Base-by-base conservation (phyloP, 768 basidiomycete genomes). In the Kwoniella dendrophila region DNA sequence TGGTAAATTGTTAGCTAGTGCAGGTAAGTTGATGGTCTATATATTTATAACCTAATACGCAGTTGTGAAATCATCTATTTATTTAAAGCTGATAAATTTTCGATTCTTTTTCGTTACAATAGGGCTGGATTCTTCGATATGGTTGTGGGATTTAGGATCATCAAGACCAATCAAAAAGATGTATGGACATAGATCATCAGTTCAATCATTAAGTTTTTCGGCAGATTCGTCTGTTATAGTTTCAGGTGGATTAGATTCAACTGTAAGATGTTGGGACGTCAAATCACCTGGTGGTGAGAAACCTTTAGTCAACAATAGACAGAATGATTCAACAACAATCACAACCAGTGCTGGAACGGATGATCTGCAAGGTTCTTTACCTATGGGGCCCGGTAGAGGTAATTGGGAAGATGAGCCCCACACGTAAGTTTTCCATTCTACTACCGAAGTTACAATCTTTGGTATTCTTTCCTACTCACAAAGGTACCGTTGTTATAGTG, bases 211-310 rank as follows among this genome's bases (percentile, higher is more conserved):
- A 24, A 84, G 90, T 0, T 99, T 97, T 79, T 92, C 90, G 62
- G 89, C 88, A 26, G 96, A 97, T 78, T 93, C 92, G 0, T 87
- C 87, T 1, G 79, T 98, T 56, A 85, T 99, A 34, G 88, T 97
- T 12, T 94, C 91, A 61, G 94, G 94, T 5, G 85, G 89, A 26
- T 86, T 92, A 30, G 96, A 99, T 76, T 94, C 91, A 85, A 97
- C 96, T 0, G 93, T 97, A 18, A 84, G 95, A n/a, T 93, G 92
- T 59, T 99, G 96, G 96, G 96, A 99, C 76, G 88, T 96, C 34
- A 94, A 90, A 79, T 80, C 83, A 45, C 79, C 88, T 10, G 92
- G 90, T 11, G 90, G 90, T 0, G 71, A 68, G 41, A 74, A 80
- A 11, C 83, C 83, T 26, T 40, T 16, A 27, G 40, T 36, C 64